These are phyloP conservation scores for Amphichorda felina DNA, from an alignment of 2,329 filamentous ascomycete genomes.

Conservation along the genomic window DNA sequence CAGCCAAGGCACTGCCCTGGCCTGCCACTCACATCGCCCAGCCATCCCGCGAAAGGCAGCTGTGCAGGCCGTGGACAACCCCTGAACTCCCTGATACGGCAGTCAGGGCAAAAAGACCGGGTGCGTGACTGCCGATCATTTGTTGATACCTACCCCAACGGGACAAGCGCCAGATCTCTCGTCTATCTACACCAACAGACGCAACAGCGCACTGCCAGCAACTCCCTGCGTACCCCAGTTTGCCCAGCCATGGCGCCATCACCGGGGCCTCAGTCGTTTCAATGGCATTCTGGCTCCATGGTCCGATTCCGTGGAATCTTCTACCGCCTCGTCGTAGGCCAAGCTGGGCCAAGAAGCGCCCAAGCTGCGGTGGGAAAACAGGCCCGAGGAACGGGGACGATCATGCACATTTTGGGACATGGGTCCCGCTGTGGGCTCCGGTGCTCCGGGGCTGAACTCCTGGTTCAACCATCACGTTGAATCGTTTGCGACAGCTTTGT, in stretches of 20 bases:
- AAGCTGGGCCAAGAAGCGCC: not conserved
- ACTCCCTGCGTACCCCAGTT: not conserved
- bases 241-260: not conserved
- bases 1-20: too few relatives aligned
- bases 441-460: too few relatives aligned
- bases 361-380: not conserved
- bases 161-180: conserved; percentile 1
- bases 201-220: not conserved
- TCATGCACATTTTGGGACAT: not conserved
- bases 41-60: conserved; percentile 4
- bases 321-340: not conserved
- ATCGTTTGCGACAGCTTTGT: too few relatives aligned
- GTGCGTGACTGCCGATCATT: conserved; percentile 2
- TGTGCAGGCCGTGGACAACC: conserved; percentile 1
- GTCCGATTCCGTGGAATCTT: not conserved
- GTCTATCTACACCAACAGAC: too few relatives aligned
- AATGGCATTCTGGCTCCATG: not conserved
- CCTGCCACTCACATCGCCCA: too few relatives aligned
- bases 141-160: conserved; percentile 1
- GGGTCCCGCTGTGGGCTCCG: not conserved
- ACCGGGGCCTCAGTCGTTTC: not conserved
- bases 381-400: not conserved
- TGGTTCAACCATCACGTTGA: too few relatives aligned
- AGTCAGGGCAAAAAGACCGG: conserved; percentile 1
- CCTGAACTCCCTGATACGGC: conserved; percentile 2